Evolutionary conservation across 192 early-diverging fungal species (phyloP).

Genomic region (Lobulomyces angularis): DNA sequence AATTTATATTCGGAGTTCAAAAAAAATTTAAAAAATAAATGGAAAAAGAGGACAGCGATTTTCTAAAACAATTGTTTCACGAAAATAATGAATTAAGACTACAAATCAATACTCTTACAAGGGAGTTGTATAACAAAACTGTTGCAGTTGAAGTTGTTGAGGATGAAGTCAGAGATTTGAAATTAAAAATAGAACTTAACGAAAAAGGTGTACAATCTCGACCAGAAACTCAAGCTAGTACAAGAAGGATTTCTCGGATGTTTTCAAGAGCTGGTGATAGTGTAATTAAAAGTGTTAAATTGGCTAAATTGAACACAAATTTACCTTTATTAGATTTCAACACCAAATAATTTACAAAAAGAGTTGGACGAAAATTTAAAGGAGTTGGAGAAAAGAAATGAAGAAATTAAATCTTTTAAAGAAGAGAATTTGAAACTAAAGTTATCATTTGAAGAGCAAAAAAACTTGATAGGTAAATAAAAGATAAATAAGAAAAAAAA

Average conservation of each 20-base stretch:
- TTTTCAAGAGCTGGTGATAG: no score
- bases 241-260: no score
- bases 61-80: constrained; percentile 37
- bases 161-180: constrained; percentile 32
- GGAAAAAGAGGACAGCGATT: constrained; percentile 43
- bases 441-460: constrained; percentile 11
- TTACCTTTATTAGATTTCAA: not conserved
- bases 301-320: constrained; percentile 1
- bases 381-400: constrained; percentile 27
- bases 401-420: constrained; percentile 26
- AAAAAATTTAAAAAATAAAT: constrained; percentile 14
- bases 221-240: no score
- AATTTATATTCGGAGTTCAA: not conserved
- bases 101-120: constrained; percentile 26
- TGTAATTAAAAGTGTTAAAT: no score
- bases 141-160: constrained; percentile 26
- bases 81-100: constrained; percentile 44
- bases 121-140: constrained; percentile 42
- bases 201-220: no score
- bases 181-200: no score
- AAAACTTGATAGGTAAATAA: no score
- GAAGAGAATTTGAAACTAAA: constrained; percentile 26
- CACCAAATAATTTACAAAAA: no score
- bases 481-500: constrained; percentile 10
- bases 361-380: constrained; percentile 36